Base-by-base conservation (phyloP, 1,284 basidiomycete genomes). In the Pseudomicrostroma phylloplanum region DNA sequence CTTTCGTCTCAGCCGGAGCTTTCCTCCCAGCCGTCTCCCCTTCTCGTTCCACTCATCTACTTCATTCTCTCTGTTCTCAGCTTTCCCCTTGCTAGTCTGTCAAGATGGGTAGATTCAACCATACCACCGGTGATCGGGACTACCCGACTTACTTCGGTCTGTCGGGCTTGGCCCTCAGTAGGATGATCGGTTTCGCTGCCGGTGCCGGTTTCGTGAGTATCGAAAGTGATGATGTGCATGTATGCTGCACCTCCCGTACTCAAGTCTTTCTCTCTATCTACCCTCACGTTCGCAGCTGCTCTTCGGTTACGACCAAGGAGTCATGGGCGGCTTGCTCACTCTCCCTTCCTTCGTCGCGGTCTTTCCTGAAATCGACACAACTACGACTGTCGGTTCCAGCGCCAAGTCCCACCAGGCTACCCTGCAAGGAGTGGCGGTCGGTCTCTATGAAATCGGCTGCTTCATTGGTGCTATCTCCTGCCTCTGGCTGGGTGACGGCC, bases 271-370 rank as follows among this genome's bases (percentile, higher is more conserved):
- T 46, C 30, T 36, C 30, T 36, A 36, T 36, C 30, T 36, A 9
- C 30, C 21, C 17, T 39, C 1, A 11, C 19, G 23, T 60, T 57
- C 26, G 13, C 41, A 62, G 13, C 65, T 77, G 13, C 60, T 77
- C 15, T 77, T 77, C 60, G 74, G 74, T 57, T 76, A 74, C 57
- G 74, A 78, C 58, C 74, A 78, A 60, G 76, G 76, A 70, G 76
- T 78, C 21, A 70, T 77, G 55, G 74, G 74, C 15, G 71, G 71
- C 62, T 66, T 78, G 25, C 68, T 76, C 53, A 76, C 73, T 8
- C 67, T 78, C 13, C 68, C 67, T 0, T 65, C 70, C 9, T 78
- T 76, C 68, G 55, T 42, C 25, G n/a, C 25, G 8, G 60, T 59
- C 11, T 78, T 77, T 54, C 76, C 76, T 19, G 13, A 57, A 23